These are phyloP conservation scores for Penicillium roqueforti DNA, from an alignment of 495 filamentous ascomycete species.

Conservation along the genomic window DNA sequence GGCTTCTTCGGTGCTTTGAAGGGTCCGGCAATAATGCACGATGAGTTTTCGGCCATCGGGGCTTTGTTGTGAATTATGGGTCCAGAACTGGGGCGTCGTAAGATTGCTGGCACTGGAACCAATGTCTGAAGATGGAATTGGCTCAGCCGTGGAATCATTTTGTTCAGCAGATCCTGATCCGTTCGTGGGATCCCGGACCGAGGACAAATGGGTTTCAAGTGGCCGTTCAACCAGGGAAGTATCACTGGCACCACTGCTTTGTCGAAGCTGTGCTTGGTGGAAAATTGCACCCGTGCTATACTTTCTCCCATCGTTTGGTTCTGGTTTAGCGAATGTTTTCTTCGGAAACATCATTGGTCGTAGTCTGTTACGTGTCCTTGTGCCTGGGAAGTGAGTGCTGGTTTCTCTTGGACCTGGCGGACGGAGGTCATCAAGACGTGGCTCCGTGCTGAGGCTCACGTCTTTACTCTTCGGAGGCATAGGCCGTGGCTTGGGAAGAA, in stretches of 20 bases:
- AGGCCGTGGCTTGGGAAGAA: not conserved
- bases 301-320: not conserved
- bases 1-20: constrained; percentile 60
- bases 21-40: constrained; percentile 72
- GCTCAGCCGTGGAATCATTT: not conserved
- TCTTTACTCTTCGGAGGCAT: not conserved
- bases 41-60: constrained; percentile 45
- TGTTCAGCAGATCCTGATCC: not conserved
- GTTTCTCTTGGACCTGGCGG: not conserved
- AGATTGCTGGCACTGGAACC: not conserved
- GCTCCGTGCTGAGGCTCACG: not conserved
- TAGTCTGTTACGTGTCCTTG: not conserved
- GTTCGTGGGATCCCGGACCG: not conserved
- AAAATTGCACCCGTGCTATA: not conserved
- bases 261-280: not conserved
- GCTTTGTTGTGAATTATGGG: constrained; percentile 57
- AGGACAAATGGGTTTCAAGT: not conserved
- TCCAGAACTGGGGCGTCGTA: constrained; percentile 53
- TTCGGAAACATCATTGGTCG: not conserved
- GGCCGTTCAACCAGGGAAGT: not conserved
- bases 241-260: not conserved
- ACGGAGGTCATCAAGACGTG: not conserved
- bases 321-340: not conserved
- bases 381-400: not conserved
- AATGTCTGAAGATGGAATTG: not conserved